These are phyloP conservation scores for Pythium rishiriense DNA, from an alignment of 352 stramenopile species.

Conservation along the genomic window DNA sequence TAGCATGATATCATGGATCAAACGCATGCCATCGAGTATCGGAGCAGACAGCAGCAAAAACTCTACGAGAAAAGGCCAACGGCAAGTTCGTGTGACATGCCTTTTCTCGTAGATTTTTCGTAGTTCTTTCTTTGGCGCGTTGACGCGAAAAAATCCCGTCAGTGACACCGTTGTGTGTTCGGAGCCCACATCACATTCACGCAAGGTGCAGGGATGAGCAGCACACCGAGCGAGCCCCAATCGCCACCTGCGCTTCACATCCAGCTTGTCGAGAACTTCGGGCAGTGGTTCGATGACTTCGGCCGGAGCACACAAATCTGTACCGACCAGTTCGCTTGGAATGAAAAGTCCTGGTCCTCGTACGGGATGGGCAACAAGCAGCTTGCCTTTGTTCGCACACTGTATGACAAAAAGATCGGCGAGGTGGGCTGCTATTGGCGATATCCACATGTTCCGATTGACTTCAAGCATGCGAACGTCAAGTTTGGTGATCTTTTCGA, in stretches of 20 bases:
- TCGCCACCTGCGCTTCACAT: not conserved
- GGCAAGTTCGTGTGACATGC: no score
- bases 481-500: slow-evolving; percentile 6
- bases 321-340: not conserved
- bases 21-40: no score
- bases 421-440: not conserved
- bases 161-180: not conserved
- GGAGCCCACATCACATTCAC: not conserved
- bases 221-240: not conserved
- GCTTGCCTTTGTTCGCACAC: not conserved
- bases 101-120: no score
- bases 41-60: no score
- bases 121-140: no score
- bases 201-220: not conserved
- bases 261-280: not conserved
- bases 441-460: not conserved
- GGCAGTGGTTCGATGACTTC: not conserved
- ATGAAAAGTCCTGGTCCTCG: not conserved
- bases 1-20: no score
- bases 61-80: no score
- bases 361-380: not conserved
- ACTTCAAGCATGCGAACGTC: not conserved
- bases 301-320: not conserved
- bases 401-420: slow-evolving; percentile 12
- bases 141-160: not conserved